phyloP scores from a whole-genome alignment of 139 green algal species.

The Chlamydomonas asymmetrica region DNA sequence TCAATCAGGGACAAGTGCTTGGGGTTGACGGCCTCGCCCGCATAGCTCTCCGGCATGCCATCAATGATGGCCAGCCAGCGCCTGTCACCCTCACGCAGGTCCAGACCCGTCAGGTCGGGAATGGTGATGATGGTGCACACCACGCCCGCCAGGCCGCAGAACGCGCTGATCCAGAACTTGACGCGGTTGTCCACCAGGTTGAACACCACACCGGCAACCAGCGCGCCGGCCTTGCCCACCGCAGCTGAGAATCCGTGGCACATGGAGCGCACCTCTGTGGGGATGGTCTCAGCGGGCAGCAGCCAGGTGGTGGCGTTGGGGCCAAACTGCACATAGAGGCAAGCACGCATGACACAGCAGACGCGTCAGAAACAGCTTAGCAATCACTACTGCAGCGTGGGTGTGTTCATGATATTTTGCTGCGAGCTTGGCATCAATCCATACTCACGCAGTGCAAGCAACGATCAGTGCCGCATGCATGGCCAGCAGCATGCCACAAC shows the following conservation, averaged over 20 bases:
- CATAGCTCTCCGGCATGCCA: constrained; percentile 5
- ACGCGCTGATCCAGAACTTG: constrained; percentile 32
- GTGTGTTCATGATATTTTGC: no score
- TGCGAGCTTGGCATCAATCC: no score
- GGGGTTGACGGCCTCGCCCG: constrained; percentile 16
- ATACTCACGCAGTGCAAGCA: no score
- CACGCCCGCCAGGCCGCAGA: constrained; percentile 25
- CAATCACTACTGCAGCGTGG: no score
- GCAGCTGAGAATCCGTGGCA: constrained; percentile 42
- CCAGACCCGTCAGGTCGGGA: constrained; percentile 17
- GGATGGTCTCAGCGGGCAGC: constrained; percentile 20
- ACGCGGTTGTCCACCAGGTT: constrained; percentile 10
- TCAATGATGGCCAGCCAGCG: constrained; percentile 26
- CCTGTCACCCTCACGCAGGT: constrained; percentile 26
- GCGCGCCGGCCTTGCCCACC: constrained; percentile 46
- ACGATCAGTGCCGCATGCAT: no score
- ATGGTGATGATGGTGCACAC: constrained; percentile 22
- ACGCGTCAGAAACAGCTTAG: no score
- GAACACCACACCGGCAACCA: constrained; percentile 36
- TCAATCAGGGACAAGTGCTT: constrained; percentile 15
- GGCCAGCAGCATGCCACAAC: no score
- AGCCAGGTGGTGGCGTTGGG: constrained; percentile 35
- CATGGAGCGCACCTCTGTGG: constrained; percentile 32
- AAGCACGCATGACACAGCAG: no score
- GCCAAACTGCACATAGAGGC: constrained; percentile 67